A percentile compares a stretch with the other conserved stretches of the same genome.
phyloP scores from a whole-genome alignment of 768 basidiomycete species.

The Mycena maculata region DNA sequence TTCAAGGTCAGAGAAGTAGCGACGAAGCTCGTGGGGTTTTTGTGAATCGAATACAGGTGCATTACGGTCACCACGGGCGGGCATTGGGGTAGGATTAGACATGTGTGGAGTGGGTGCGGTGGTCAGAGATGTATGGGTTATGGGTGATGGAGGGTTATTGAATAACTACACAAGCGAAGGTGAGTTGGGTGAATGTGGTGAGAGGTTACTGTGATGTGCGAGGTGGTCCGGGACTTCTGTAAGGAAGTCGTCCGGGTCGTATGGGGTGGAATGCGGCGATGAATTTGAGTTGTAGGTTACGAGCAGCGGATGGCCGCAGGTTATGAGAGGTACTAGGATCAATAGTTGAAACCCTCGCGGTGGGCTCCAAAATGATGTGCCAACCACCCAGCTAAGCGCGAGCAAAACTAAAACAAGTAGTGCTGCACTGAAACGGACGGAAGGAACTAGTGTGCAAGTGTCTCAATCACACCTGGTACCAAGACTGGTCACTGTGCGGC shows the following conservation, averaged over 20 bases:
- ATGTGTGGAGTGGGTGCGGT: not conserved
- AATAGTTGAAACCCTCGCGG: too few relatives aligned
- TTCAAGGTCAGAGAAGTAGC: constrained; percentile 35
- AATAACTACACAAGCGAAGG: constrained; percentile 1
- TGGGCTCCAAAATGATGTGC: too few relatives aligned
- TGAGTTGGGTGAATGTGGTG: constrained; percentile 1
- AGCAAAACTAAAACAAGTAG: too few relatives aligned
- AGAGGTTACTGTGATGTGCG: constrained; percentile 12
- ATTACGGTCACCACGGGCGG: constrained; percentile 29
- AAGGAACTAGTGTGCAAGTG: too few relatives aligned
- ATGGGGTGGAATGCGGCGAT: not conserved
- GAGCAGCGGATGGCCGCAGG: too few relatives aligned
- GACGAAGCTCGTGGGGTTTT: constrained; percentile 30
- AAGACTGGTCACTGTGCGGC: too few relatives aligned
- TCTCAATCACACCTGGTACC: too few relatives aligned
- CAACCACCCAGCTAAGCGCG: too few relatives aligned
- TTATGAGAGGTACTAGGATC: too few relatives aligned
- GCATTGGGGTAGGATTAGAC: constrained; percentile 30
- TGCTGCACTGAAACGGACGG: too few relatives aligned
- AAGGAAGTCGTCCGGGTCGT: constrained; percentile 4
- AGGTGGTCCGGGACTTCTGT: not conserved
- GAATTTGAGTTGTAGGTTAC: constrained; percentile 3
- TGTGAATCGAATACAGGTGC: constrained; percentile 35
- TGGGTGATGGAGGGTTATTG: constrained; percentile 16
- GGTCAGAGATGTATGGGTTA: not conserved